Evolutionary conservation across 805 yeast species (phyloP).

Genomic region (Candida dajiaensis): DNA sequence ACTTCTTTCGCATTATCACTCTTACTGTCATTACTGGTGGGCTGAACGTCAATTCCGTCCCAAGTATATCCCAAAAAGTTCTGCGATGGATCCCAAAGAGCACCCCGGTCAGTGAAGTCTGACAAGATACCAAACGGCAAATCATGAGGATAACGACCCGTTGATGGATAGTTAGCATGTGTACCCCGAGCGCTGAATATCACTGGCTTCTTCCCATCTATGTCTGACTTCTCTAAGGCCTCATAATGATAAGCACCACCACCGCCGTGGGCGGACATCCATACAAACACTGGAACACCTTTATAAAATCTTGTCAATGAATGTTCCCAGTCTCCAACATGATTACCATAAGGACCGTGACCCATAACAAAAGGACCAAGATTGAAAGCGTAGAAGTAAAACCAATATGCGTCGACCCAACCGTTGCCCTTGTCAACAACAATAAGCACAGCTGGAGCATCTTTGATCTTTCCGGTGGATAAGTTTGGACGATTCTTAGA

Average conservation of each 20-base stretch:
- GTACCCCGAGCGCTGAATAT: constrained; percentile 93
- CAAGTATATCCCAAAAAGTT: constrained; percentile 79
- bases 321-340: constrained; percentile 98
- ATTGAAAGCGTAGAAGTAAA: constrained; percentile 90
- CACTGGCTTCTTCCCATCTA: constrained; percentile 49
- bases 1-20: constrained; percentile 23
- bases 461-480: constrained; percentile 59
- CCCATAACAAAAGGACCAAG: constrained; percentile 98
- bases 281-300: constrained; percentile 74
- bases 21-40: constrained; percentile 27
- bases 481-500: constrained; percentile 57
- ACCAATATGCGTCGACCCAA: constrained; percentile 95
- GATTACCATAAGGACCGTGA: constrained; percentile 94
- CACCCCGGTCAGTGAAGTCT: constrained; percentile 93
- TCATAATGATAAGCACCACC: constrained; percentile 82
- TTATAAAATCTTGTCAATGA: constrained; percentile 76
- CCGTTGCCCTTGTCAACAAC: constrained; percentile 93
- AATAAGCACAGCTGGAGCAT: constrained; percentile 77
- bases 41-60: constrained; percentile 50
- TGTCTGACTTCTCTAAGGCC: constrained; percentile 50
- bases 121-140: constrained; percentile 85
- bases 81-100: constrained; percentile 87
- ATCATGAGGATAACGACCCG: constrained; percentile 94
- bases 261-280: constrained; percentile 99
- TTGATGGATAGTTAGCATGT: constrained; percentile 94